These are phyloP conservation scores for Choiromyces venosus DNA, from an alignment of 495 filamentous ascomycete species.

Conservation along the genomic window DNA sequence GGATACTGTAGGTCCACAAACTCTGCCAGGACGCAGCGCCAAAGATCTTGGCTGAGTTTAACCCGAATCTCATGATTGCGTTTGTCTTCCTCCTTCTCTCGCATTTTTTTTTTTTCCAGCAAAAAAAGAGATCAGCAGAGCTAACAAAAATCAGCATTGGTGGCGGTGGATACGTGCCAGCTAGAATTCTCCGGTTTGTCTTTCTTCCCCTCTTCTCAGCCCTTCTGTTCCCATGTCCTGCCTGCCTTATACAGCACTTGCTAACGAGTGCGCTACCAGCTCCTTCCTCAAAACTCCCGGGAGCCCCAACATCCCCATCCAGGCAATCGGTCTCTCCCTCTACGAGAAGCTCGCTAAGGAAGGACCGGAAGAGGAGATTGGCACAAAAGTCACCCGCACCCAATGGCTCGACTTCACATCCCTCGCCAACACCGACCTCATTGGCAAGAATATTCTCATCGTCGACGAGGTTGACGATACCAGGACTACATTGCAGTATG, in stretches of 20 bases:
- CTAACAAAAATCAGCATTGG: conserved; percentile 57
- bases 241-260: conserved; percentile 3
- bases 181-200: conserved; percentile 72
- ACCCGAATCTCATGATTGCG: conserved; percentile 95
- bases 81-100: conserved; percentile 5
- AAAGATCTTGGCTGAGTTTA: conserved; percentile 72
- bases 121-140: neutral
- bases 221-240: neutral
- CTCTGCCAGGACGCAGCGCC: conserved; percentile 81
- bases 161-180: conserved; percentile 93
- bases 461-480: conserved; percentile 99
- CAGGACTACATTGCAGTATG: conserved; percentile 92
- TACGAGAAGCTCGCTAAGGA: conserved; percentile 74
- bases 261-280: conserved; percentile 1
- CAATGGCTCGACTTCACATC: conserved; percentile 94
- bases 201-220: neutral
- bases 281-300: conserved; percentile 92
- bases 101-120: neutral
- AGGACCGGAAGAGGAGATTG: conserved; percentile 54
- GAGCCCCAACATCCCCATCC: conserved; percentile 93
- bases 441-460: conserved; percentile 96
- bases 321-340: conserved; percentile 95
- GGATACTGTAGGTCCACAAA: conserved; percentile 72
- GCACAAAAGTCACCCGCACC: conserved; percentile 92
- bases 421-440: conserved; percentile 76